Percentiles rank a stretch among this genome's conserved stretches.
Evolutionary conservation across 129 eudicot genomes (phyloP).

Genomic region (sunflower (Helianthus annuus)): DNA sequence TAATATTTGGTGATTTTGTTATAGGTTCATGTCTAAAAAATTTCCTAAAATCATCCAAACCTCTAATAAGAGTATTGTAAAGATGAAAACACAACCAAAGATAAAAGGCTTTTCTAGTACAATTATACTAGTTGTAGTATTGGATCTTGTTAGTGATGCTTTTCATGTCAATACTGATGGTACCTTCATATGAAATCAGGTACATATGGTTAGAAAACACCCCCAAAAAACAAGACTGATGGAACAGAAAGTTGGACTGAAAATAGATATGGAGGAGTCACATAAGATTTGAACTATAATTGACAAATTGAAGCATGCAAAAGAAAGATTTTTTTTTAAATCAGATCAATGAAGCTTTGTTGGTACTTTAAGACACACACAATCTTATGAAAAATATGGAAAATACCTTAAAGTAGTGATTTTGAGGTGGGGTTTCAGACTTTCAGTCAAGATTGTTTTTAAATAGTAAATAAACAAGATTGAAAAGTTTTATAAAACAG

Average conservation of each 20-base stretch:
- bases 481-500: not conserved
- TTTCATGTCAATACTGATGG: constrained; percentile 36
- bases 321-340: not conserved
- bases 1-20: constrained; percentile 8
- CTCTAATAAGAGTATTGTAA: constrained; percentile 3
- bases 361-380: constrained; percentile 16
- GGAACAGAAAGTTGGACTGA: constrained; percentile 26
- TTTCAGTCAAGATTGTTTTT: constrained; percentile 11
- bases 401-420: constrained; percentile 13
- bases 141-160: constrained; percentile 23
- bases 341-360: not conserved
- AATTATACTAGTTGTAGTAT: constrained; percentile 16
- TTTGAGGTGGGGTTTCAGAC: not conserved
- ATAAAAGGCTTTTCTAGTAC: constrained; percentile 17
- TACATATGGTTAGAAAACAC: not conserved
- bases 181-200: constrained; percentile 18
- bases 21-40: not conserved
- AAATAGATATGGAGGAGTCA: constrained; percentile 10
- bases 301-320: constrained; percentile 17
- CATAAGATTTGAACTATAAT: constrained; percentile 7
- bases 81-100: constrained; percentile 24
- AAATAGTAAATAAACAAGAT: constrained; percentile 4
- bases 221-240: constrained; percentile 30
- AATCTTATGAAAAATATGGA: not conserved
- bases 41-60: constrained; percentile 12